phyloP scores from a whole-genome alignment of 768 basidiomycete species.

The Auriculariales sp. region DNA sequence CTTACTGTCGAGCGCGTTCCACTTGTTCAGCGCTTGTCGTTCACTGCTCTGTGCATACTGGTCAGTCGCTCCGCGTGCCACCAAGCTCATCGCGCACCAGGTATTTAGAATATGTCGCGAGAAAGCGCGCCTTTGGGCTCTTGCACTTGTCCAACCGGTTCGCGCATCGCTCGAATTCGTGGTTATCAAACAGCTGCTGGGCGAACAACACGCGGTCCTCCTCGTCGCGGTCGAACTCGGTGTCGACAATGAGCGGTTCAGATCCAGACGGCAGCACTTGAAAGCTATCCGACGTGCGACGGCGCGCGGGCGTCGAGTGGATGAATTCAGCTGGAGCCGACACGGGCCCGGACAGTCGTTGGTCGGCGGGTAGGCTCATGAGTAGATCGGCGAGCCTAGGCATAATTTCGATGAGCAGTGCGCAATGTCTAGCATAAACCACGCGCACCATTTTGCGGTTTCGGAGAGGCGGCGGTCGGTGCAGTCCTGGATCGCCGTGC shows the following conservation, averaged over 20 bases:
- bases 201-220: constrained; percentile 63
- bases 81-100: constrained; percentile 41
- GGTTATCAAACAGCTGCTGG: constrained; percentile 54
- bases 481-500: constrained; percentile 7
- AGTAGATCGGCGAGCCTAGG: neutral
- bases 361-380: neutral
- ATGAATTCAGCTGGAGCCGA: constrained; percentile 1
- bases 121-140: constrained; percentile 60
- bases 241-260: constrained; percentile 10
- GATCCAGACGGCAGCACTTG: constrained; percentile 3
- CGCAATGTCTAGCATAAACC: neutral
- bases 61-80: constrained; percentile 4
- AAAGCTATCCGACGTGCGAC: neutral
- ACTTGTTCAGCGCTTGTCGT: constrained; percentile 65
- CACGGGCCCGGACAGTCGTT: constrained; percentile 2
- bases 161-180: constrained; percentile 64
- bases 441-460: constrained; percentile 8
- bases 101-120: constrained; percentile 69
- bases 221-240: constrained; percentile 29
- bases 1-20: constrained; percentile 72
- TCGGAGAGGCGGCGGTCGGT: constrained; percentile 5
- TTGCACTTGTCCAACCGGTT: constrained; percentile 48
- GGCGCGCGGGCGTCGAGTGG: constrained; percentile 4
- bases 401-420: neutral
- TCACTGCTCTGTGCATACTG: constrained; percentile 51